Base-by-base conservation (phyloP, 2,329 filamentous ascomycete genomes). In the Tolypocladium tropicale region DNA sequence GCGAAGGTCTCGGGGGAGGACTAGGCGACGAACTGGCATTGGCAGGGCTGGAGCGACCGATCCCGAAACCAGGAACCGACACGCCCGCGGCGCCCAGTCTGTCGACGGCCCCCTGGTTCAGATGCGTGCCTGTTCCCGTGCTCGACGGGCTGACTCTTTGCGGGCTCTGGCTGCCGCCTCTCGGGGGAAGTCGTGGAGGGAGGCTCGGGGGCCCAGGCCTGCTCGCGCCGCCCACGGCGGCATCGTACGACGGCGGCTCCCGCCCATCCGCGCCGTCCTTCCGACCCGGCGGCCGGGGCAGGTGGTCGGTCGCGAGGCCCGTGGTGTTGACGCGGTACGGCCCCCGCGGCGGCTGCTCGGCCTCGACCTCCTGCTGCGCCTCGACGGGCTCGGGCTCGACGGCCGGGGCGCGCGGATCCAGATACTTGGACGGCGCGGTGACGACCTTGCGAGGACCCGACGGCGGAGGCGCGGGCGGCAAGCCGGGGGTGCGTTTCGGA, bases 1-100 rank as follows among this genome's bases (percentile, higher is more conserved):
- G 51, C 52, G 60, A 41, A 9, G 62, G 59, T 53, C 62, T 63
- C 46, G 63, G 62, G 25, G 67, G 62, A 32, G 67, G 66, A 53
- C 64, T 60, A 32, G 63, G 65, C 53, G 66, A 62, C 41, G 67
- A 61, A 46, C 62, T 57, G 48, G 64, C 58, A 55, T 63, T 59
- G 60, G 67, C 52, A 65, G 68, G 56, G 60, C 66, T 62, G 64
- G 58, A 60, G 61, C 65, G 63, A 56, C 83, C 85, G 58, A 95
- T 95, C 6, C 88, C 88, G 4, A 96, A 75, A 0, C 81, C 87
- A 0, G 90, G 86, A 0, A 96, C 89, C 0, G 85, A 88, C 6
- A 96, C 78, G 1, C 91, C 91, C 1, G 89, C 85, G 39, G 83
- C 80, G 12, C 85, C 82, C 10, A 96, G 77, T 46, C 89, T 80